Evolutionary conservation across 139 green algal species (phyloP).

Genomic region (Picochlorum sp.): DNA sequence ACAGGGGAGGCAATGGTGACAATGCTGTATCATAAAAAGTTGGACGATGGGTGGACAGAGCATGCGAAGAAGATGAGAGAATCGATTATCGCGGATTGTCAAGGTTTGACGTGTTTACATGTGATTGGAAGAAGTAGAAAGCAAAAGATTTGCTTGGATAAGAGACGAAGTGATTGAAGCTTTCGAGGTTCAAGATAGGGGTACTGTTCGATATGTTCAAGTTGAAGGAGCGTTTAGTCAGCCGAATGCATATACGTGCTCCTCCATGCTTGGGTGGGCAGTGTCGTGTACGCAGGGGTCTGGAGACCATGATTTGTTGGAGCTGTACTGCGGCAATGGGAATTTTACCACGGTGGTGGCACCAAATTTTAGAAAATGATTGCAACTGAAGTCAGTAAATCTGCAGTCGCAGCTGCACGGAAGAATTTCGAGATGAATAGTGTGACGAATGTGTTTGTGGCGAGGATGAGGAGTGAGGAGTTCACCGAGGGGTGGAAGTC

Average conservation of each 20-base stretch:
- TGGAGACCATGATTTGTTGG: slow-evolving; percentile 45
- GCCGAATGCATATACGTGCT: slow-evolving; percentile 76
- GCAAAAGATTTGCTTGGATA: slow-evolving; percentile 66
- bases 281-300: slow-evolving; percentile 7
- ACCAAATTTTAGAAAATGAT: slow-evolving; percentile 71
- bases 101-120: slow-evolving; percentile 2
- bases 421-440: slow-evolving; percentile 47
- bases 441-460: slow-evolving; percentile 50
- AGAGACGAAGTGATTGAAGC: slow-evolving; percentile 65
- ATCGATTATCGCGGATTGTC: slow-evolving; percentile 8
- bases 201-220: slow-evolving; percentile 52
- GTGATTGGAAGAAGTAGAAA: slow-evolving; percentile 58
- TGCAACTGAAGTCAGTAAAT: slow-evolving; percentile 84
- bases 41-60: slow-evolving; percentile 55
- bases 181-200: slow-evolving; percentile 29
- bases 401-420: slow-evolving; percentile 59
- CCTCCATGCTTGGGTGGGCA: slow-evolving; percentile 85
- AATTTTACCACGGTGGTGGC: slow-evolving; percentile 88
- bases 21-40: slow-evolving; percentile 76
- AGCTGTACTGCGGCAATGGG: slow-evolving; percentile 93
- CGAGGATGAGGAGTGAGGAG: slow-evolving; percentile 72
- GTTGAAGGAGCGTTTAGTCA: slow-evolving; percentile 82
- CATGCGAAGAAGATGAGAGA: slow-evolving; percentile 12
- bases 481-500: slow-evolving; percentile 64
- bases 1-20: slow-evolving; percentile 73